phyloP scores from a whole-genome alignment of 2,329 filamentous ascomycete genomes.

The Phoma sp. region DNA sequence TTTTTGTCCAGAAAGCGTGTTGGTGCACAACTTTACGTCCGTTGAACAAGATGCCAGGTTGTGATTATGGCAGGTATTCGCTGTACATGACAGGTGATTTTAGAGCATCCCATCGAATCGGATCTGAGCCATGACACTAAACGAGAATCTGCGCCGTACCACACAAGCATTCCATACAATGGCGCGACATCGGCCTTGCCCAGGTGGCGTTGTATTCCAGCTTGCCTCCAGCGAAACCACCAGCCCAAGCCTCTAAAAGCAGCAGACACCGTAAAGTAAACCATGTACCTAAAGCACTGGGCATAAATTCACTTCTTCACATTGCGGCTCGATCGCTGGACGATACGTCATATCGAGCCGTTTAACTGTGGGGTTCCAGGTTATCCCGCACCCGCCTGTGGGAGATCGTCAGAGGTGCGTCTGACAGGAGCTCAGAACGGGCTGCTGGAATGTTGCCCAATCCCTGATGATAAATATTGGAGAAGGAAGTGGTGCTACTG shows the following conservation, averaged over 20 bases:
- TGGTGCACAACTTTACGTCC: background rate
- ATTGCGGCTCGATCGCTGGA: background rate
- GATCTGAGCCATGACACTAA: background rate
- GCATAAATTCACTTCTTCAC: background rate
- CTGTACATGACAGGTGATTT: background rate
- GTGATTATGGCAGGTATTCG: background rate
- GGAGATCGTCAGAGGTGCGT: slow-evolving; percentile 1
- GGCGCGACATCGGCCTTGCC: background rate
- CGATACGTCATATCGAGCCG: slow-evolving; percentile 3
- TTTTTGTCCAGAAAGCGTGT: no score
- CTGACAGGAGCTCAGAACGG: background rate
- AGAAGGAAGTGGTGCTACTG: background rate
- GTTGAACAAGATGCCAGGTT: background rate
- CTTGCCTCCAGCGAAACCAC: background rate
- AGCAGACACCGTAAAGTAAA: background rate
- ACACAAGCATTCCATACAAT: background rate
- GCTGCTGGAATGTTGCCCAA: background rate
- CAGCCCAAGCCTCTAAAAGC: background rate
- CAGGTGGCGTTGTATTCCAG: background rate
- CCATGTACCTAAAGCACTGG: background rate
- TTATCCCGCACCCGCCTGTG: background rate
- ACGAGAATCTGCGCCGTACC: background rate
- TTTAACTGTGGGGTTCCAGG: background rate
- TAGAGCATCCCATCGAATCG: background rate
- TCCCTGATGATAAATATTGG: background rate